phyloP scores from a whole-genome alignment of 805 yeast genomes.

The Zygoascus tannicola region DNA sequence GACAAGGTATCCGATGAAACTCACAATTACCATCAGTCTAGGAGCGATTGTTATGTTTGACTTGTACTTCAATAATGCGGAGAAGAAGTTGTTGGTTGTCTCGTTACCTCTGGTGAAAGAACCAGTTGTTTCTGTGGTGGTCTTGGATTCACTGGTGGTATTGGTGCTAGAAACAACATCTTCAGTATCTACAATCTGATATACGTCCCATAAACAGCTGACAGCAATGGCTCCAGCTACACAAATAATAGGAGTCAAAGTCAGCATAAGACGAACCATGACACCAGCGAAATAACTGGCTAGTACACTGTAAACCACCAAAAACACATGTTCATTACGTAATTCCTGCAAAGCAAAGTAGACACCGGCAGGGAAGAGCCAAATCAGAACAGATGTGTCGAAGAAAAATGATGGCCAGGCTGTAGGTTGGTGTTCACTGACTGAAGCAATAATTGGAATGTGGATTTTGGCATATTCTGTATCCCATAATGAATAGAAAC shows the following conservation, averaged over 20 bases:
- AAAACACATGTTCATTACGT: conserved; percentile 84
- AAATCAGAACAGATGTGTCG: conserved; percentile 83
- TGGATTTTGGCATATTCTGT: conserved; percentile 96
- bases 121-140: conserved; percentile 7
- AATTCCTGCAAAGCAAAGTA: conserved; percentile 84
- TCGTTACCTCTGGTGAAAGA: conserved; percentile 13
- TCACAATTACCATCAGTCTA: conserved; percentile 49
- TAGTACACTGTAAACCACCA: conserved; percentile 84
- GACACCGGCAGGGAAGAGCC: conserved; percentile 98
- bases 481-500: conserved; percentile 98
- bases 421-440: conserved; percentile 99
- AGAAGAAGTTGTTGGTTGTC: conserved; percentile 16
- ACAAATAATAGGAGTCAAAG: conserved; percentile 93
- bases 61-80: conserved; percentile 13
- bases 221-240: conserved; percentile 85
- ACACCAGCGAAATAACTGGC: conserved; percentile 98
- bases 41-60: conserved; percentile 33
- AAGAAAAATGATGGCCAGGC: conserved; percentile 99
- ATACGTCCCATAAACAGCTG: conserved; percentile 74
- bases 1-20: conserved; percentile 65
- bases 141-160: conserved; percentile 4
- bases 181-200: conserved; percentile 39
- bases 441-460: conserved; percentile 97
- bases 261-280: conserved; percentile 95
- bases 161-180: background rate